Conservation (phyloP, 176 grass and related monocot species). For the Sorghum bicolor region DNA sequence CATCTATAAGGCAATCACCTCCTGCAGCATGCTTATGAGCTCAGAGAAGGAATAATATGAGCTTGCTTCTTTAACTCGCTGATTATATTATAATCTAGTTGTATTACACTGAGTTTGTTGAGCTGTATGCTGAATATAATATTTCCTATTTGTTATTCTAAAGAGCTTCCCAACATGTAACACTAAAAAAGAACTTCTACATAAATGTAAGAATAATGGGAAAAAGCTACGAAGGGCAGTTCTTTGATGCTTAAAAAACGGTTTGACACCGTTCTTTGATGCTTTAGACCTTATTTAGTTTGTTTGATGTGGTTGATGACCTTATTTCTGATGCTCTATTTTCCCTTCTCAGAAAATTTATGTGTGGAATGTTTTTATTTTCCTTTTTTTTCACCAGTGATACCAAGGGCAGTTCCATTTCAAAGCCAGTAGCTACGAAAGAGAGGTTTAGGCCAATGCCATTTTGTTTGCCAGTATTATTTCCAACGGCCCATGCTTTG, state of each 20-base stretch:
- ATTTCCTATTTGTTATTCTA: not conserved
- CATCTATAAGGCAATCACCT: not conserved
- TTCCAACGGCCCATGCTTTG: constrained; percentile 85
- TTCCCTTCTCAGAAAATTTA: constrained; percentile 7
- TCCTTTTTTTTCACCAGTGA: constrained; percentile 52
- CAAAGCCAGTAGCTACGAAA: constrained; percentile 51
- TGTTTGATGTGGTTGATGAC: constrained; percentile 3
- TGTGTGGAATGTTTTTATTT: constrained; percentile 14
- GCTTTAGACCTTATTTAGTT: constrained; percentile 6
- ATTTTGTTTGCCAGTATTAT: constrained; percentile 76
- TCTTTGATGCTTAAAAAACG: not conserved
- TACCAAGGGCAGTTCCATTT: constrained; percentile 50
- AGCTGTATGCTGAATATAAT: not conserved
- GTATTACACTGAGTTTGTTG: not conserved
- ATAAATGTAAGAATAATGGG: not conserved
- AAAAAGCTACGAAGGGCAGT: too few relatives aligned
- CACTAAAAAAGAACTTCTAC: not conserved
- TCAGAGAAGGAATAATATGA: not conserved
- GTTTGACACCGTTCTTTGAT: not conserved
- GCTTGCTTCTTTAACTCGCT: constrained; percentile 10
- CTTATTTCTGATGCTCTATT: not conserved
- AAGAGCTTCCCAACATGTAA: constrained; percentile 8
- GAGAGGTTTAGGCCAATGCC: constrained; percentile 92
- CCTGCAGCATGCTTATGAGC: not conserved
- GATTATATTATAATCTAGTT: constrained; percentile 2